phyloP scores from a whole-genome alignment of 2,329 filamentous ascomycete species.

The Aspergillus sp. region DNA sequence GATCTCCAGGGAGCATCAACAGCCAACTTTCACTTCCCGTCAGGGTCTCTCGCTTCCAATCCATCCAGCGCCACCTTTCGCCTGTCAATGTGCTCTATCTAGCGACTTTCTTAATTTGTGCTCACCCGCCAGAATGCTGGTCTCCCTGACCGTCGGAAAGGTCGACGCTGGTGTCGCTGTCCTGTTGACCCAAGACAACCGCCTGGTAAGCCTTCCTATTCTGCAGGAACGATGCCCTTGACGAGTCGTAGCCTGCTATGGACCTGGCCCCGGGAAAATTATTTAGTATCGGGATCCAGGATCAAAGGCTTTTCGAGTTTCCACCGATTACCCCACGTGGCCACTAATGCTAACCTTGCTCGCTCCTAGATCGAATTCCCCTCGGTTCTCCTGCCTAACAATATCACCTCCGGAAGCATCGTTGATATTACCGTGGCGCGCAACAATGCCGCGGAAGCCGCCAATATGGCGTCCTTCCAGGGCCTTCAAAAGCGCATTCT shows the following conservation, averaged over 20 bases:
- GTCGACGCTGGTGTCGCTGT: conserved; percentile 98
- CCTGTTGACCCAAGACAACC: conserved; percentile 92
- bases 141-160: conserved; percentile 97
- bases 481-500: conserved; percentile 87
- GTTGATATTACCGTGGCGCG: conserved; percentile 95
- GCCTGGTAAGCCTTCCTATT: conserved; percentile 65
- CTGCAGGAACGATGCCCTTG: conserved; percentile 5
- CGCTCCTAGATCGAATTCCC: conserved; percentile 86
- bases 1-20: conserved; percentile 23
- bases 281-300: background rate
- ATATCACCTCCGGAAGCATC: conserved; percentile 94
- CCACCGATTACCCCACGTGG: conserved; percentile 9
- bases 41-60: background rate
- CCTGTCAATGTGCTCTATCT: conserved; percentile 9
- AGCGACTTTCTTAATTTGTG: conserved; percentile 3
- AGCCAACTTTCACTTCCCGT: conserved; percentile 14
- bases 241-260: background rate
- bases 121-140: conserved; percentile 66
- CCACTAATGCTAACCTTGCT: conserved; percentile 5
- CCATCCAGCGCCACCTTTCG: background rate
- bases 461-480: conserved; percentile 74
- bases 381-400: conserved; percentile 90
- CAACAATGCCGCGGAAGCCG: conserved; percentile 75
- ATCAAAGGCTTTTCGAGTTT: background rate
- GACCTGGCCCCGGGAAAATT: background rate